Base-by-base conservation (phyloP, 2,329 filamentous ascomycete species). In the Niveomyces coronatus region DNA sequence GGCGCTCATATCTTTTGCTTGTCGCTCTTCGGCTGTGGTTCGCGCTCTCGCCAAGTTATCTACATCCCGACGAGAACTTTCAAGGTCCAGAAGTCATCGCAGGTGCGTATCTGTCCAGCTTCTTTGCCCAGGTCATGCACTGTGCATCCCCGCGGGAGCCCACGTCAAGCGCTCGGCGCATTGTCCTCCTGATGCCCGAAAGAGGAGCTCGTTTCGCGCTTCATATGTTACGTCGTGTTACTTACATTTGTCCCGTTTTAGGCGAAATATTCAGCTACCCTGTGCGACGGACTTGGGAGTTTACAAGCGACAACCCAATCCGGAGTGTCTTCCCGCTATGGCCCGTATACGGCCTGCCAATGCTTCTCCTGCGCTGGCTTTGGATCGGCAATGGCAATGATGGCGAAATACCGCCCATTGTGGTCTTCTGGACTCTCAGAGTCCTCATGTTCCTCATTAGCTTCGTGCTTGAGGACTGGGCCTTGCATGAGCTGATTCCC, bases 31-130 rank as follows among this genome's bases (percentile, higher is more conserved):
- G 91, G 61, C 72, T 96, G 54, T 96, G 89, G 74, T 89, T 96
- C 59, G 89, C 91, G 44, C 67, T 96, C 47, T 88, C 83, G 46
- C 85, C 91, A 42, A 96, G 89, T 69, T 98, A 98, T 61, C 76
- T 98, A 32, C 91, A 98, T 60, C 91, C 91, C 5, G 91, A 98
- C 65, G 91, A 98, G 71, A 91, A 96, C 68, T 98, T 98, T 54
- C 91, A 98, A 65, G 91, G 91, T 24, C 91, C 91, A 13, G 91
- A 98, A 67, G 82, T 96, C 47, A 91, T 96, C 54, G 88, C 89
- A 54, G 89, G 89, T 95, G 76, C 49, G 79, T 65, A n/a, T n/a
- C n/a, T n/a, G n/a, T n/a, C n/a, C n/a, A n/a, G n/a, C n/a, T n/a
- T n/a, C n/a, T n/a, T n/a, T n/a, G n/a, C n/a, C n/a, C n/a, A n/a